These are phyloP conservation scores for Suillus placidus DNA, from an alignment of 768 basidiomycete species.

Conservation along the genomic window DNA sequence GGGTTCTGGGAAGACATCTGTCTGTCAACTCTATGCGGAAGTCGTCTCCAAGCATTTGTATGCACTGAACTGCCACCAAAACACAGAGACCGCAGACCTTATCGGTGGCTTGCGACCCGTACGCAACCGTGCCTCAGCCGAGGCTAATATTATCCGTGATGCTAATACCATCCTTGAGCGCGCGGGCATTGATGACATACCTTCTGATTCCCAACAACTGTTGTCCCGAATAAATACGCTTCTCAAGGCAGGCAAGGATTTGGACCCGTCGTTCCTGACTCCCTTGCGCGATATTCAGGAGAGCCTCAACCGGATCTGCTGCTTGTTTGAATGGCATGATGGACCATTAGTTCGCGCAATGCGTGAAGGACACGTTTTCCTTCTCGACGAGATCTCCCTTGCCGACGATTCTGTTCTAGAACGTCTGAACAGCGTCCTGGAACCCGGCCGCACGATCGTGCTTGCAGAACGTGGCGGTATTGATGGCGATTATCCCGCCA, in stretches of 20 bases:
- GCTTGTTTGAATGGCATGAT: slow-evolving; percentile 96
- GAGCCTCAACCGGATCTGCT: slow-evolving; percentile 54
- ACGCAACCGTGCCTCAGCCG: slow-evolving; percentile 66
- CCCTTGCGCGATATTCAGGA: slow-evolving; percentile 46
- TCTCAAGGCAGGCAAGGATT: slow-evolving; percentile 24
- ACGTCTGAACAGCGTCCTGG: slow-evolving; percentile 95
- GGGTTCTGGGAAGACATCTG: slow-evolving; percentile 95
- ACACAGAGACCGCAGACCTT: slow-evolving; percentile 96
- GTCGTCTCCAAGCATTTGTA: slow-evolving; percentile 61
- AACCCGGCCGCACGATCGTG: slow-evolving; percentile 84
- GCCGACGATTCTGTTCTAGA: slow-evolving; percentile 99
- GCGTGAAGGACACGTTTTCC: slow-evolving; percentile 79
- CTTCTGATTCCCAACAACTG: slow-evolving; percentile 30
- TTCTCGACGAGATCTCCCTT: slow-evolving; percentile 95
- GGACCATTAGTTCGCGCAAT: slow-evolving; percentile 96
- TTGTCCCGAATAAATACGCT: slow-evolving; percentile 26
- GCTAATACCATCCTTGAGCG: slow-evolving; percentile 43
- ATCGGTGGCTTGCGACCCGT: slow-evolving; percentile 92
- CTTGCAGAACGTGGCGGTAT: slow-evolving; percentile 91
- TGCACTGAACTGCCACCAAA: slow-evolving; percentile 93
- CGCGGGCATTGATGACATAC: slow-evolving; percentile 37
- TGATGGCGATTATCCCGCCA: slow-evolving; percentile 63
- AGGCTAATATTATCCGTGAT: slow-evolving; percentile 52
- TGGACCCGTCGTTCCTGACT: slow-evolving; percentile 35
- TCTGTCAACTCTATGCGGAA: slow-evolving; percentile 87